Conservation (phyloP, 345 rosid genomes). For the Rhodomyrtus tomentosa region DNA sequence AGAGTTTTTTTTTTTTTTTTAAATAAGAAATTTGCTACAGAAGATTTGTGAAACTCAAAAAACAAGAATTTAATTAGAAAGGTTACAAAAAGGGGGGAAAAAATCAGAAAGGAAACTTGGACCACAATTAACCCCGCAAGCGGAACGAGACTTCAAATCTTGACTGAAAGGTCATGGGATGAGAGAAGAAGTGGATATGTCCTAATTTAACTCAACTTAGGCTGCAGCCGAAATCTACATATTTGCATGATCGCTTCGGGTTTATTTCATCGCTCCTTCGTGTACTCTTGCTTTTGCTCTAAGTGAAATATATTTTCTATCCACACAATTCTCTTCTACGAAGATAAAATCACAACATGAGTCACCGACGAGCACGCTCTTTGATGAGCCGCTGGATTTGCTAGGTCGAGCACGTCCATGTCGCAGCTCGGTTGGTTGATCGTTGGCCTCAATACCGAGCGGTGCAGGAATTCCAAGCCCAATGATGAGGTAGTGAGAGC, state of each 20-base stretch:
- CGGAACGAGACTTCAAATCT: neutral
- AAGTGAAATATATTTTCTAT: neutral
- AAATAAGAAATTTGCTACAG: no score
- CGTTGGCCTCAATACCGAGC: slow-evolving; percentile 7
- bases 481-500: no score
- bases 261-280: no score
- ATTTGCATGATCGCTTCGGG: no score
- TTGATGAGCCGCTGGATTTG: neutral
- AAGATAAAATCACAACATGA: neutral
- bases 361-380: neutral
- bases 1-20: no score
- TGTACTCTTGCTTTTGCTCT: neutral
- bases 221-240: no score
- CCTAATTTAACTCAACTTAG: no score
- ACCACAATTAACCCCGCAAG: neutral
- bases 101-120: neutral
- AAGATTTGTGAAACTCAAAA: no score
- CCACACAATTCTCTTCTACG: neutral
- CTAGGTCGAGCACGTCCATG: neutral
- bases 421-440: neutral
- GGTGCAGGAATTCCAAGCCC: no score
- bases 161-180: no score
- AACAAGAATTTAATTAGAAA: neutral
- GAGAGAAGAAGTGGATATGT: no score
- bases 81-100: neutral